Conservation (phyloP, 176 grass and related monocot genomes). For the Otatea glauca region DNA sequence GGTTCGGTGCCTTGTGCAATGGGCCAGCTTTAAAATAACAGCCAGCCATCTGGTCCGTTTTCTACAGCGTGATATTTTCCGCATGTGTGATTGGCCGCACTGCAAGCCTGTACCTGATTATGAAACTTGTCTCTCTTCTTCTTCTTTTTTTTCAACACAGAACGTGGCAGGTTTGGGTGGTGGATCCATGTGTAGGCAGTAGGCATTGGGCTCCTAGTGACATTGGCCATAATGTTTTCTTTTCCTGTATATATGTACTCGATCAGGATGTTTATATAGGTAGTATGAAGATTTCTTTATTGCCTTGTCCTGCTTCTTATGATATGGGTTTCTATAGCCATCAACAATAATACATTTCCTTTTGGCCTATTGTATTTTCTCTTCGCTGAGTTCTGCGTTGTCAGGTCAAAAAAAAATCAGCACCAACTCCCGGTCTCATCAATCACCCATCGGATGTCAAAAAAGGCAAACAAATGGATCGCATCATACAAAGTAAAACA, state of each 20-base stretch:
- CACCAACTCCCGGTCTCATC: neutral
- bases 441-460: neutral
- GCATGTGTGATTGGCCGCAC: conserved; percentile 28
- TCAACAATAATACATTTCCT: neutral
- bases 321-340: neutral
- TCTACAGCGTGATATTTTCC: conserved; percentile 34
- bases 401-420: neutral
- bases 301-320: neutral
- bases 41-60: conserved; percentile 24
- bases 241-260: too few species aligned
- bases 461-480: neutral
- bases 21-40: neutral
- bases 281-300: neutral
- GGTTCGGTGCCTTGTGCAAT: conserved; percentile 25
- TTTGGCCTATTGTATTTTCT: neutral
- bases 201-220: too few species aligned
- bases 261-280: too few species aligned
- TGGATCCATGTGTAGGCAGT: neutral
- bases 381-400: neutral
- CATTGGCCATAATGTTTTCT: too few species aligned
- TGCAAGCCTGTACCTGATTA: neutral
- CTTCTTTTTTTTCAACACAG: too few species aligned
- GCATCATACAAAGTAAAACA: neutral
- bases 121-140: too few species aligned
- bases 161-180: neutral